These are phyloP conservation scores for Pelargonium exstipulatum DNA, from an alignment of 441 rosid genomes.

Conservation along the genomic window DNA sequence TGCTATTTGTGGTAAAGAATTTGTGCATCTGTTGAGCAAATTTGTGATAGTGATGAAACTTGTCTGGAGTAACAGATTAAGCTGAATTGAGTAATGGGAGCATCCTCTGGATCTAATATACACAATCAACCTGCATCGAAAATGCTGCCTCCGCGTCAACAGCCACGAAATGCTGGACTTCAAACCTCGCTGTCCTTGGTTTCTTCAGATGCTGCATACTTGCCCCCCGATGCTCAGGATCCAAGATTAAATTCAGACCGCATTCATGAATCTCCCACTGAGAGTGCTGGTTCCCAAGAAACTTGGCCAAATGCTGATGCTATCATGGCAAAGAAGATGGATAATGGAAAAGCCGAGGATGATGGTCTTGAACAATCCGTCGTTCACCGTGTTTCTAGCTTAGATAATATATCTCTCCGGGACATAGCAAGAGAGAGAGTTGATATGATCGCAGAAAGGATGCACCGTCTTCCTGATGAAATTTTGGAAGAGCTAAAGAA, in stretches of 20 bases:
- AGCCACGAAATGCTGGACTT: constrained; percentile 50
- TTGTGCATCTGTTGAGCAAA: not conserved
- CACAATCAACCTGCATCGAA: constrained; percentile 47
- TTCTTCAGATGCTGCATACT: constrained; percentile 47
- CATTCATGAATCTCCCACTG: constrained; percentile 82
- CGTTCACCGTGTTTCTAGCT: constrained; percentile 50
- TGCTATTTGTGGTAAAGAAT: not conserved
- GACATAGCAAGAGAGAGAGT: constrained; percentile 86
- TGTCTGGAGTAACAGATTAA: constrained; percentile 21
- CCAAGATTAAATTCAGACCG: constrained; percentile 64
- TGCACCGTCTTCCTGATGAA: constrained; percentile 65
- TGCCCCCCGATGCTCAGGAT: constrained; percentile 51
- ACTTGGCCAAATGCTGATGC: constrained; percentile 82
- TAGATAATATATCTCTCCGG: constrained; percentile 64
- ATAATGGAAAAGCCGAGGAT: constrained; percentile 56
- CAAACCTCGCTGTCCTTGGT: constrained; percentile 68
- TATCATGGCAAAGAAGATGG: constrained; percentile 55
- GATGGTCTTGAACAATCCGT: constrained; percentile 64
- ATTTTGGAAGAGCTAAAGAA: constrained; percentile 76
- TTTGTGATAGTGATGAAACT: not conserved
- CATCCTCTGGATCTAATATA: constrained; percentile 77
- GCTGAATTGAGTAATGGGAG: constrained; percentile 48
- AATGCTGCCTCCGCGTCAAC: constrained; percentile 92
- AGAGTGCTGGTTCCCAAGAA: constrained; percentile 92
- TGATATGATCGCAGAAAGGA: constrained; percentile 66